phyloP scores from a whole-genome alignment of 2,329 filamentous ascomycete species.

The Xylaria sp. region DNA sequence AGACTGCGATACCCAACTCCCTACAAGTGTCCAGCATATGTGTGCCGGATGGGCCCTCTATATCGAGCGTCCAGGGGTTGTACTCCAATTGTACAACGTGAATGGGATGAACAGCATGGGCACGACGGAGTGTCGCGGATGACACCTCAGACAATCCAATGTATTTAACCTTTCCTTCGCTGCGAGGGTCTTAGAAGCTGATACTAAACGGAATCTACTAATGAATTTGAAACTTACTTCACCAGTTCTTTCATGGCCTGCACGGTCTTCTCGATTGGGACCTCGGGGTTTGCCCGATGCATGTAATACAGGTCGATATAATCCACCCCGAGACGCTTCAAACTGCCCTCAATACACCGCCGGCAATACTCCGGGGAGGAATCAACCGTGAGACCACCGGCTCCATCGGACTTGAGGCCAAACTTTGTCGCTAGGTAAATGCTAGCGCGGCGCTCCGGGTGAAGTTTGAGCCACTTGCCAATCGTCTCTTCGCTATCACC shows the following conservation, averaged over 20 bases:
- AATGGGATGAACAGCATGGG: conserved; percentile 59
- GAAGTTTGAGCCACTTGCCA: conserved; percentile 49
- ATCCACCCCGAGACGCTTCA: conserved; percentile 47
- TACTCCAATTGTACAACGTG: conserved; percentile 65
- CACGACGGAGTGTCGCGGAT: conserved; percentile 60
- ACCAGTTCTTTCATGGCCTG: conserved; percentile 56
- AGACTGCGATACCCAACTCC: conserved; percentile 57
- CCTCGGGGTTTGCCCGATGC: conserved; percentile 55
- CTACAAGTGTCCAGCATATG: conserved; percentile 56
- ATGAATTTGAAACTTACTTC: conserved; percentile 38
- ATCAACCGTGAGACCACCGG: conserved; percentile 31
- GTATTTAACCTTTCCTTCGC: conserved; percentile 63
- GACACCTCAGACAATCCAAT: conserved; percentile 62
- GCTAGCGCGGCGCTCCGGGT: conserved; percentile 54
- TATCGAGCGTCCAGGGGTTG: conserved; percentile 59
- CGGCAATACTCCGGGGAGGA: conserved; percentile 41
- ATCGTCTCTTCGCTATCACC: conserved; percentile 53
- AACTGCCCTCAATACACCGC: conserved; percentile 22
- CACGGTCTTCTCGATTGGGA: conserved; percentile 60
- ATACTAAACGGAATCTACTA: neutral
- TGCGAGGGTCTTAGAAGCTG: conserved; percentile 23
- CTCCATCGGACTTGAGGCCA: conserved; percentile 46
- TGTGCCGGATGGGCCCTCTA: conserved; percentile 54
- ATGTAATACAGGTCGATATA: conserved; percentile 60
- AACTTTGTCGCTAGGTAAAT: conserved; percentile 64